A percentile compares a stretch with the other conserved stretches of the same genome.
phyloP scores from a whole-genome alignment of 1,284 basidiomycete genomes.

The Vanrija sp. region DNA sequence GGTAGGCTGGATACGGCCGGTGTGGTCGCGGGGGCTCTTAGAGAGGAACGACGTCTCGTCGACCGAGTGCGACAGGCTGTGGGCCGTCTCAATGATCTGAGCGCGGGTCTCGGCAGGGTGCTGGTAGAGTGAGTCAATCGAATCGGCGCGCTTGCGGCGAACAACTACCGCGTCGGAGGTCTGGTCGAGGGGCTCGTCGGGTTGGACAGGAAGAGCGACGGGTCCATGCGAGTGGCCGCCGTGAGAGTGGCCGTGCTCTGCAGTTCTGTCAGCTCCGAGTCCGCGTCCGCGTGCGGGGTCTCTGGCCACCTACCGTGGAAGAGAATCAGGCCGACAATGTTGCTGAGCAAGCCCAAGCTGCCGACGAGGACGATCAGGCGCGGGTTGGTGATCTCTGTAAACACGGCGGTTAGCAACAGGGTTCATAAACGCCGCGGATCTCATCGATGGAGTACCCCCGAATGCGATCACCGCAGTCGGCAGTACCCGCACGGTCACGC shows the following conservation, averaged over 20 bases:
- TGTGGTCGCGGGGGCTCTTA: constrained; percentile 24
- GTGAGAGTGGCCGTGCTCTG: constrained; percentile 71
- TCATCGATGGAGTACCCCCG: too few species aligned
- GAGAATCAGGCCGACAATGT: constrained; percentile 87
- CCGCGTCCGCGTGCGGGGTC: background rate
- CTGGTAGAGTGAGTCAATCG: constrained; percentile 46
- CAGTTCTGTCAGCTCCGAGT: background rate
- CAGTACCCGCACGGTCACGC: constrained; percentile 22
- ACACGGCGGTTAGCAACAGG: too few species aligned
- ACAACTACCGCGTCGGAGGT: constrained; percentile 8
- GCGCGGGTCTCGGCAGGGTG: constrained; percentile 88
- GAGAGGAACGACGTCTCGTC: constrained; percentile 20
- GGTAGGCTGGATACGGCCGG: constrained; percentile 19
- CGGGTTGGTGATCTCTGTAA: constrained; percentile 81
- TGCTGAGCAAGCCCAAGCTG: constrained; percentile 80
- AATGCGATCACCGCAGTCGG: too few species aligned
- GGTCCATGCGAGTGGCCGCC: constrained; percentile 30
- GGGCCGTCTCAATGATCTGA: constrained; percentile 78
- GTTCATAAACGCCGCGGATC: too few species aligned
- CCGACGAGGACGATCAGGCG: constrained; percentile 87
- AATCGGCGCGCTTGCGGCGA: constrained; percentile 37
- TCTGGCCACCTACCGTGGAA: constrained; percentile 72
- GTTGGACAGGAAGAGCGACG: constrained; percentile 26
- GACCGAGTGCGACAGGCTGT: constrained; percentile 30
- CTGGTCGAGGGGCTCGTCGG: constrained; percentile 13